Percentiles rank a stretch among this genome's conserved stretches.
These are phyloP conservation scores for Cyberlindnera nakhonratchasimensis DNA, from an alignment of 805 yeast species.

Conservation along the genomic window DNA sequence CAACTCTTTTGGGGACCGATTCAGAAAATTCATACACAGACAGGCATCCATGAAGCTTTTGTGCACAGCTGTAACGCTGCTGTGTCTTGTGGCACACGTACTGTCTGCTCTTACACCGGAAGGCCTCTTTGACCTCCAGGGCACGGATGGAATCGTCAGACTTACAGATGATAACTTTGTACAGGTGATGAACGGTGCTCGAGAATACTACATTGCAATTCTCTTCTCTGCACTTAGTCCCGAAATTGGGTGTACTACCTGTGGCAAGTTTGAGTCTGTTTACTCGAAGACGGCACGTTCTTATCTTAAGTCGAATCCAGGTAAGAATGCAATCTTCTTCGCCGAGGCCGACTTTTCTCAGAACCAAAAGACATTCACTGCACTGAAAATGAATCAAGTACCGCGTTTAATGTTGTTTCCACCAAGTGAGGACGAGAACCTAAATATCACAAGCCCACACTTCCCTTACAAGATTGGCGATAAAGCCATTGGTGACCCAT, in stretches of 20 bases:
- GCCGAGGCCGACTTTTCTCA: slow-evolving; percentile 47
- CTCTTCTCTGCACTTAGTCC: slow-evolving; percentile 48
- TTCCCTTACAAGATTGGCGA: slow-evolving; percentile 34
- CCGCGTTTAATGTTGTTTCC: slow-evolving; percentile 73
- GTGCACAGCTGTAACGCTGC: not conserved
- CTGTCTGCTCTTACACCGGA: slow-evolving; percentile 15
- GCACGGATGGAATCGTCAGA: slow-evolving; percentile 36
- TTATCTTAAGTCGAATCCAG: slow-evolving; percentile 43
- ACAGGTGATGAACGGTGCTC: slow-evolving; percentile 40
- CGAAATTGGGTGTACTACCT: slow-evolving; percentile 44
- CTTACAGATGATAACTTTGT: slow-evolving; percentile 36
- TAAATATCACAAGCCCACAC: slow-evolving; percentile 31
- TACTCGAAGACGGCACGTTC: slow-evolving; percentile 40
- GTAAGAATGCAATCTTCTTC: slow-evolving; percentile 41
- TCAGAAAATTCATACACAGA: not conserved
- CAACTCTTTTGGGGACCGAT: too few species aligned
- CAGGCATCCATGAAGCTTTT: not conserved
- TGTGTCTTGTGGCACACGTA: not conserved
- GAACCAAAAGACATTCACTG: slow-evolving; percentile 40
- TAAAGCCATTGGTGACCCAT: slow-evolving; percentile 33
- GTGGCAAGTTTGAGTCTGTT: slow-evolving; percentile 42
- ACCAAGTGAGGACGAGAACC: slow-evolving; percentile 33
- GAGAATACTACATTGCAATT: slow-evolving; percentile 49
- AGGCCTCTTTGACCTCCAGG: slow-evolving; percentile 15
- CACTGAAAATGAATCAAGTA: slow-evolving; percentile 44